Evolutionary conservation across 148 eudicot genomes (phyloP).

Genomic region (Rhododendron ferrugineum): DNA sequence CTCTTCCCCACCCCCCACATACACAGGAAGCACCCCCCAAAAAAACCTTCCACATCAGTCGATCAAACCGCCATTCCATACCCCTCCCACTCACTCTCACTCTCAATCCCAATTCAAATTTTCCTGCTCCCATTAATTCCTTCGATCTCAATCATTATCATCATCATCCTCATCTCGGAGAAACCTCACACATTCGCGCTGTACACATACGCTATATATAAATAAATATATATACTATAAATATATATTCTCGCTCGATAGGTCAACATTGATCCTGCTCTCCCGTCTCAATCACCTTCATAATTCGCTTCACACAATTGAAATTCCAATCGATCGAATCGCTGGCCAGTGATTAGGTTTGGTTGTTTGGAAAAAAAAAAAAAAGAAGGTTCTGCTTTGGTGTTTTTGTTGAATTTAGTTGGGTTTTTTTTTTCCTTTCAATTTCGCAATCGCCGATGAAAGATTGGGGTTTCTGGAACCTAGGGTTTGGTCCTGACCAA

Average conservation of each 20-base stretch:
- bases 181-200: not conserved
- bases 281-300: too few species aligned
- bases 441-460: conserved; percentile 3
- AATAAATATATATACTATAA: too few species aligned
- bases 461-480: not conserved
- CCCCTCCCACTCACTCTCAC: not conserved
- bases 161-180: not conserved
- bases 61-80: not conserved
- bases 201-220: not conserved
- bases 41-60: not conserved
- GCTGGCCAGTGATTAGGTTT: not conserved
- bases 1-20: not conserved
- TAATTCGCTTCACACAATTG: not conserved
- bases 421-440: not conserved
- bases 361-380: not conserved
- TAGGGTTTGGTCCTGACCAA: conserved; percentile 1
- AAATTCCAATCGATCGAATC: not conserved
- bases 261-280: not conserved
- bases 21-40: not conserved
- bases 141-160: not conserved
- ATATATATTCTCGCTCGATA: not conserved
- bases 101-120: not conserved
- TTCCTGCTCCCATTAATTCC: not conserved
- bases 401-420: not conserved
- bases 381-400: not conserved